A percentile compares a stretch with the other conserved stretches of the same genome.
phyloP scores from a whole-genome alignment of 805 yeast species.

The Lipomyces sp. region DNA sequence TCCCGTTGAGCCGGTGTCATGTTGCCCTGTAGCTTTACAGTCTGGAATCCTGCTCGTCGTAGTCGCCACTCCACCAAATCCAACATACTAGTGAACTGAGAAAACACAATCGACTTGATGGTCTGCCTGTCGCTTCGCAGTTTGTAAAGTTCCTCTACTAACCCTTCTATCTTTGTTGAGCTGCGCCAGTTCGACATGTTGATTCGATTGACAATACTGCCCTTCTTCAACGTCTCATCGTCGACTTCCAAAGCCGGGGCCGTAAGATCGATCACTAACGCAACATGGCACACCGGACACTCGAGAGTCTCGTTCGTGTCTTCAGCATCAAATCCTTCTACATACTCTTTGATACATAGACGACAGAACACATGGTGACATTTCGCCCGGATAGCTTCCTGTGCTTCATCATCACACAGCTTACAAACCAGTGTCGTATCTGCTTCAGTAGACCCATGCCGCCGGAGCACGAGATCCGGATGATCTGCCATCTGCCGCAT shows the following conservation, averaged over 20 bases:
- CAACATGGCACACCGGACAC: slow-evolving; percentile 97
- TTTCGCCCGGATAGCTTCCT: slow-evolving; percentile 92
- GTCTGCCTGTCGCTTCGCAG: slow-evolving; percentile 85
- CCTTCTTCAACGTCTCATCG: slow-evolving; percentile 57
- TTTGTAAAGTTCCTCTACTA: slow-evolving; percentile 89
- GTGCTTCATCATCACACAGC: slow-evolving; percentile 96
- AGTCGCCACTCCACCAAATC: slow-evolving; percentile 96
- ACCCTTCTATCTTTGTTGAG: slow-evolving; percentile 94
- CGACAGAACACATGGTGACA: slow-evolving; percentile 95
- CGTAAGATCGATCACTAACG: slow-evolving; percentile 83
- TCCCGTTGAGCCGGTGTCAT: slow-evolving; percentile 97
- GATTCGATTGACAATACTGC: slow-evolving; percentile 82
- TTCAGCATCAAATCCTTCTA: slow-evolving; percentile 67
- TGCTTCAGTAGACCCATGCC: slow-evolving; percentile 53
- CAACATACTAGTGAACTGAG: slow-evolving; percentile 96
- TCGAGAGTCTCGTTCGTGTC: slow-evolving; percentile 57
- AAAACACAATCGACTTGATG: slow-evolving; percentile 92
- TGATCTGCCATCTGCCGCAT: slow-evolving; percentile 99
- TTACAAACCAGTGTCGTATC: slow-evolving; percentile 75
- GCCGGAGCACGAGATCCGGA: slow-evolving; percentile 88
- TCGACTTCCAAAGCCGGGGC: slow-evolving; percentile 78
- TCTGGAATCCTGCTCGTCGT: slow-evolving; percentile 91
- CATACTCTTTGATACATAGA: slow-evolving; percentile 86
- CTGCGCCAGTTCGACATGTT: slow-evolving; percentile 86
- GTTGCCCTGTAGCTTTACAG: slow-evolving; percentile 92